Percentiles rank a stretch among this genome's conserved stretches.
phyloP scores from a whole-genome alignment of 1,139 yeast genomes.

The Taiozyma sp. region DNA sequence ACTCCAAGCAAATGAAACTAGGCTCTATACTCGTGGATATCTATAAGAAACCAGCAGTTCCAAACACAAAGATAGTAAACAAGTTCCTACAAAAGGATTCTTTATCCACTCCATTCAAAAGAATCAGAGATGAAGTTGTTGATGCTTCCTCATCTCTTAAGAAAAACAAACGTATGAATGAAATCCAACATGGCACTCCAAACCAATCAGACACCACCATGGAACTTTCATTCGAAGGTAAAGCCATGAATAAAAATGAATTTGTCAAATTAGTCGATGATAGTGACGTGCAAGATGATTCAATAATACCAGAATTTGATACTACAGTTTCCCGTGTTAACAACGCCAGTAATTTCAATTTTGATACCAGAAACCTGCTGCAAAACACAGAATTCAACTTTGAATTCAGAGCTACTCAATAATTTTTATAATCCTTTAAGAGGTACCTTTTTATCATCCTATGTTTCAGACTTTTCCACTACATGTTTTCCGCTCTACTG shows the following conservation, averaged over 20 bases:
- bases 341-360: neutral
- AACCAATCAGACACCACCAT: slow-evolving; percentile 17
- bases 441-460: neutral
- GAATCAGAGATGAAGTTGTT: slow-evolving; percentile 22
- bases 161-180: slow-evolving; percentile 21
- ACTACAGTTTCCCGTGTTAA: neutral
- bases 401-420: slow-evolving; percentile 7
- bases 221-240: slow-evolving; percentile 38
- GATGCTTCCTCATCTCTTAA: slow-evolving; percentile 21
- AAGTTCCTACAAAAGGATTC: slow-evolving; percentile 16
- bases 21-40: slow-evolving; percentile 7
- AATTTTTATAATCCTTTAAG: neutral
- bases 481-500: neutral
- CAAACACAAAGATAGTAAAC: slow-evolving; percentile 10
- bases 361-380: slow-evolving; percentile 21
- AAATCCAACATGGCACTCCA: slow-evolving; percentile 8
- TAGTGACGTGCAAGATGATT: slow-evolving; percentile 10
- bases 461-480: neutral
- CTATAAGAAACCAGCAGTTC: neutral
- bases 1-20: slow-evolving; percentile 1
- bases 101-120: slow-evolving; percentile 17
- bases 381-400: slow-evolving; percentile 18
- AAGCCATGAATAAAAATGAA: slow-evolving; percentile 36
- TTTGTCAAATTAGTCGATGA: slow-evolving; percentile 24
- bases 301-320: neutral